phyloP scores from a whole-genome alignment of 306 rosid species.

The Casuarina glauca region DNA sequence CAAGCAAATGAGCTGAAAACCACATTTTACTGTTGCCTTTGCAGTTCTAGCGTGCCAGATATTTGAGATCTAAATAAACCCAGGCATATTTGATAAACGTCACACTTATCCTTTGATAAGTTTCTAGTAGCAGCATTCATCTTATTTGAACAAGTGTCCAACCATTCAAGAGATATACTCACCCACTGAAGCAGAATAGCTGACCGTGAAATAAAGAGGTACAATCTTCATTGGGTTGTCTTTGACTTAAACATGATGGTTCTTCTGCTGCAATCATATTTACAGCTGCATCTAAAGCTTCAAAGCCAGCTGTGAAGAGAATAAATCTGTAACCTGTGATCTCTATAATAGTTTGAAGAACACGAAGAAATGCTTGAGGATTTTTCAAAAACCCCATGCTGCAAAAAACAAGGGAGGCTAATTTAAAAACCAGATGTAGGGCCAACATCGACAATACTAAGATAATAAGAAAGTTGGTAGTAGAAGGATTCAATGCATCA shows the following conservation, averaged over 20 bases:
- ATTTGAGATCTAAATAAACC: not conserved
- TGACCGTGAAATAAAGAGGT: slow-evolving; percentile 42
- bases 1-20: not conserved
- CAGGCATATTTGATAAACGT: not conserved
- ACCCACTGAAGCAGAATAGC: slow-evolving; percentile 74
- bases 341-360: slow-evolving; percentile 54
- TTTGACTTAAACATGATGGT: slow-evolving; percentile 29
- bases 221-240: slow-evolving; percentile 51
- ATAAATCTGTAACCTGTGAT: slow-evolving; percentile 59
- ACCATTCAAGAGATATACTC: slow-evolving; percentile 25
- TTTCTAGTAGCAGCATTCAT: not conserved
- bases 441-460: not conserved
- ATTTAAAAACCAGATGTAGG: slow-evolving; percentile 9
- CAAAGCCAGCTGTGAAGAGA: slow-evolving; percentile 73
- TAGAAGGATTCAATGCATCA: not conserved
- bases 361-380: slow-evolving; percentile 54
- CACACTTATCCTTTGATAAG: not conserved
- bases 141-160: not conserved
- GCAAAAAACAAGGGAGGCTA: slow-evolving; percentile 33
- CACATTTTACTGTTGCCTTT: not conserved
- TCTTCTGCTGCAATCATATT: slow-evolving; percentile 39
- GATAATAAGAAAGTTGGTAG: slow-evolving; percentile 1
- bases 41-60: not conserved
- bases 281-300: slow-evolving; percentile 57
- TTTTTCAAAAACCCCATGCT: slow-evolving; percentile 81